Evolutionary conservation across 2,329 filamentous ascomycete genomes (phyloP).

Genomic region (Aspergillus sp.): DNA sequence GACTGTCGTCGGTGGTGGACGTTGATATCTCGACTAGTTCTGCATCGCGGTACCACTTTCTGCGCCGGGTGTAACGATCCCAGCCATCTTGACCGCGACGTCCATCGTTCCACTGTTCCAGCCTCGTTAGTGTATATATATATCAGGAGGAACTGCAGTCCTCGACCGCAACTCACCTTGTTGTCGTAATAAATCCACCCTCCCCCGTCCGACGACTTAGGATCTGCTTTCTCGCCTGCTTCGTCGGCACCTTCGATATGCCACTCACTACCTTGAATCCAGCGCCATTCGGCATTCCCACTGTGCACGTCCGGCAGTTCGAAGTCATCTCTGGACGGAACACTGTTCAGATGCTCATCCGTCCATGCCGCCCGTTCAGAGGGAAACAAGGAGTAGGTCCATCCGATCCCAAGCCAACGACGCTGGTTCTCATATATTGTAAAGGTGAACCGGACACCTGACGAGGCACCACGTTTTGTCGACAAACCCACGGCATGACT

Average conservation of each 20-base stretch:
- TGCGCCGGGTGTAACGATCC: conserved; percentile 83
- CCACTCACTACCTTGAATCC: conserved; percentile 83
- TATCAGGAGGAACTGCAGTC: background rate
- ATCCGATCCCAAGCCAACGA: conserved; percentile 88
- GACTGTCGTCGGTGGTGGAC: conserved; percentile 36
- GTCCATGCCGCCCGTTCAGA: conserved; percentile 91
- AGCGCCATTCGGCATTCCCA: conserved; percentile 60
- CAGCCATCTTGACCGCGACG: conserved; percentile 79
- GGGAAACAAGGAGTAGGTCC: conserved; percentile 83
- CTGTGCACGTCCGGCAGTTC: conserved; percentile 59
- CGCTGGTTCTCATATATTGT: conserved; percentile 95
- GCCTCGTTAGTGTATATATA: conserved; percentile 2
- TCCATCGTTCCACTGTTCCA: conserved; percentile 72
- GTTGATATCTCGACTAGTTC: conserved; percentile 70
- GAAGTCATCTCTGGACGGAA: conserved; percentile 66
- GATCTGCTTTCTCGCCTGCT: conserved; percentile 29
- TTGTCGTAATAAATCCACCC: conserved; percentile 99
- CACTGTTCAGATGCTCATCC: conserved; percentile 82
- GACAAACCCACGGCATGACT: conserved; percentile 42
- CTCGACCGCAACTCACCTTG: conserved; percentile 53
- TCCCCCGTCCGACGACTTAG: conserved; percentile 47
- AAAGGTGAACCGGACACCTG: conserved; percentile 91
- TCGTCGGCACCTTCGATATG: conserved; percentile 61
- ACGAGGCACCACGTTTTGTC: conserved; percentile 44
- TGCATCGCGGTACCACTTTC: conserved; percentile 95